Conservation (phyloP, 2,329 filamentous ascomycete species). For the Stagonosporopsis rhizophila region DNA sequence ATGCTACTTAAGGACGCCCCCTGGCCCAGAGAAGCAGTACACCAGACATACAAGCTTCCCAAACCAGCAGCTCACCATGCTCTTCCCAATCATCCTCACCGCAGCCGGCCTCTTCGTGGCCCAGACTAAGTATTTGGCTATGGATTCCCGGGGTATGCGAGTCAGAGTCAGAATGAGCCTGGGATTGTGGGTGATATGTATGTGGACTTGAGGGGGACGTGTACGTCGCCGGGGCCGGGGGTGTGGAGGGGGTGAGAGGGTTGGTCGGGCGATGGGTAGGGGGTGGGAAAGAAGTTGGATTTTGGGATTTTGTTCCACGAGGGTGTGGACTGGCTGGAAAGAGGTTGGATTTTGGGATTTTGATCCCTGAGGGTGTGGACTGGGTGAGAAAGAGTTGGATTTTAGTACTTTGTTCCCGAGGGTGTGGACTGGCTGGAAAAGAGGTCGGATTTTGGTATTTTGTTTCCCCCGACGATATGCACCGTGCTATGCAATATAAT, state of each 20-base stretch:
- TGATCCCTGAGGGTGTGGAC: too few species aligned
- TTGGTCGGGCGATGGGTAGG: too few species aligned
- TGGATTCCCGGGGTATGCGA: slow-evolving; percentile 54
- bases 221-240: slow-evolving; percentile 8
- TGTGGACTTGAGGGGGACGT: slow-evolving; percentile 5
- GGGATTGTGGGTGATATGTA: slow-evolving; percentile 59
- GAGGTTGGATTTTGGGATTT: too few species aligned
- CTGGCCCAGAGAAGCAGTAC: neutral
- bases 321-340: slow-evolving; percentile 8
- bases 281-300: too few species aligned
- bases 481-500: too few species aligned
- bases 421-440: too few species aligned
- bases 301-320: too few species aligned
- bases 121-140: slow-evolving; percentile 50
- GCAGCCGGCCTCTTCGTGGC: slow-evolving; percentile 40
- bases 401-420: too few species aligned
- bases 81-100: slow-evolving; percentile 47
- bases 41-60: slow-evolving; percentile 8
- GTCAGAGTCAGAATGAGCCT: slow-evolving; percentile 56
- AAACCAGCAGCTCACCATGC: slow-evolving; percentile 42
- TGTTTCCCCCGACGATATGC: too few species aligned
- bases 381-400: too few species aligned
- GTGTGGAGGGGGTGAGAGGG: too few species aligned
- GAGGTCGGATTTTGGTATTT: too few species aligned
- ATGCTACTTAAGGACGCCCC: slow-evolving; percentile 7